A percentile compares a stretch with the other conserved stretches of the same genome.
These are phyloP conservation scores for Acrodontium crateriforme DNA, from an alignment of 2,329 filamentous ascomycete genomes.

Conservation along the genomic window DNA sequence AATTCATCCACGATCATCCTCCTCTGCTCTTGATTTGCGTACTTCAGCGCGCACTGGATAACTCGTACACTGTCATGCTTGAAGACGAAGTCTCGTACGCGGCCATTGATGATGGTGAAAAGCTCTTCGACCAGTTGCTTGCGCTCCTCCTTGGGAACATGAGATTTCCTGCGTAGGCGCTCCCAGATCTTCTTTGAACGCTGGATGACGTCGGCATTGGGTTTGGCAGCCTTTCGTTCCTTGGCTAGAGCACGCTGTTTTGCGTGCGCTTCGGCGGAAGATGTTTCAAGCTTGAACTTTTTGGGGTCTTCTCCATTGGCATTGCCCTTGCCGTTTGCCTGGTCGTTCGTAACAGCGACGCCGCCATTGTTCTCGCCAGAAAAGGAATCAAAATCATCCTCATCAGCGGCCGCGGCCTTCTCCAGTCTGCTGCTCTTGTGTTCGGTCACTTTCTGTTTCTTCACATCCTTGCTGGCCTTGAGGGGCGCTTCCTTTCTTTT, in stretches of 20 bases:
- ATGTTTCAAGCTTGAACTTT: slow-evolving; percentile 38
- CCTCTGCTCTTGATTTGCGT: slow-evolving; percentile 71
- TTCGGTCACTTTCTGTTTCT: slow-evolving; percentile 28
- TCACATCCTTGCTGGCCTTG: slow-evolving; percentile 13
- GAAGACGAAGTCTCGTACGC: slow-evolving; percentile 89
- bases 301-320: slow-evolving; percentile 11
- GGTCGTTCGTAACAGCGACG: slow-evolving; percentile 4
- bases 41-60: slow-evolving; percentile 93
- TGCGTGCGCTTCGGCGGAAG: slow-evolving; percentile 71
- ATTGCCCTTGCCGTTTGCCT: slow-evolving; percentile 5
- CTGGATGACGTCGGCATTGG: slow-evolving; percentile 76
- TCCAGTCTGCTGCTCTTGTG: slow-evolving; percentile 11
- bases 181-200: slow-evolving; percentile 97
- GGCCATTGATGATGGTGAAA: slow-evolving; percentile 79
- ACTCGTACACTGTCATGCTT: slow-evolving; percentile 98
- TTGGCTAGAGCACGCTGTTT: slow-evolving; percentile 82
- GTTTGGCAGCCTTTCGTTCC: slow-evolving; percentile 85
- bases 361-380: slow-evolving; percentile 7
- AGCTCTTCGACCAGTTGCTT: slow-evolving; percentile 78
- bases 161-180: slow-evolving; percentile 77
- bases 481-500: slow-evolving; percentile 26
- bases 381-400: slow-evolving; percentile 10
- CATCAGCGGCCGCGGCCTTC: slow-evolving; percentile 15
- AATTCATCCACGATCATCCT: slow-evolving; percentile 78
- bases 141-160: slow-evolving; percentile 79